Conservation (phyloP, 331 rosid species). For the Rhamnella rubrinervis region DNA sequence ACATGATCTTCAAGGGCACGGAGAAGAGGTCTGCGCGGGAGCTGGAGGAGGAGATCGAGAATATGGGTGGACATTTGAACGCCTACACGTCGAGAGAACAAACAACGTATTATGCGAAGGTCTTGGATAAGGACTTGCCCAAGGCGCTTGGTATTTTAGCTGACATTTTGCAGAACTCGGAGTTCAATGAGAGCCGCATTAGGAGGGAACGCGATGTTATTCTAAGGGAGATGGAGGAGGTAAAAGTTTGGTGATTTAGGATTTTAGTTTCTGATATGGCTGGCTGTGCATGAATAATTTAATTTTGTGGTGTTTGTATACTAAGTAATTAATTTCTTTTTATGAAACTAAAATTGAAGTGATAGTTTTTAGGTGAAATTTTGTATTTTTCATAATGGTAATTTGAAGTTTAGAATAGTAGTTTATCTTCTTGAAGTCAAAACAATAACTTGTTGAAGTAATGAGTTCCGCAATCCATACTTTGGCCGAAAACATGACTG, state of each 20-base stretch:
- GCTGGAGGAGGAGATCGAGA: slow-evolving; percentile 83
- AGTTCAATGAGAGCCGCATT: slow-evolving; percentile 67
- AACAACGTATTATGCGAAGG: slow-evolving; percentile 88
- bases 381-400: too few species aligned
- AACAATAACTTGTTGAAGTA: too few species aligned
- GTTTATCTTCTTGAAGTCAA: too few species aligned
- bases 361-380: too few species aligned
- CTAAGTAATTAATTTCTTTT: too few species aligned
- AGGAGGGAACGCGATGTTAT: slow-evolving; percentile 85
- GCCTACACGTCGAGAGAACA: slow-evolving; percentile 96
- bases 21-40: slow-evolving; percentile 57
- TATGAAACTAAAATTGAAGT: too few species aligned
- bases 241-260: slow-evolving; percentile 16
- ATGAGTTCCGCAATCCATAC: too few species aligned
- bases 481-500: too few species aligned
- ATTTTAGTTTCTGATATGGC: background rate
- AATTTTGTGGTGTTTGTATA: too few species aligned
- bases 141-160: slow-evolving; percentile 73
- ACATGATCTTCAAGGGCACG: slow-evolving; percentile 90
- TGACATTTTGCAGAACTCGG: slow-evolving; percentile 88
- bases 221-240: slow-evolving; percentile 98
- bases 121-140: slow-evolving; percentile 61
- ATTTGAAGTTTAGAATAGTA: too few species aligned
- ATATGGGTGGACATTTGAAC: slow-evolving; percentile 88
- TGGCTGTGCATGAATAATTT: background rate